Base-by-base conservation (phyloP, 306 rosid genomes). In the Datisca glomerata region DNA sequence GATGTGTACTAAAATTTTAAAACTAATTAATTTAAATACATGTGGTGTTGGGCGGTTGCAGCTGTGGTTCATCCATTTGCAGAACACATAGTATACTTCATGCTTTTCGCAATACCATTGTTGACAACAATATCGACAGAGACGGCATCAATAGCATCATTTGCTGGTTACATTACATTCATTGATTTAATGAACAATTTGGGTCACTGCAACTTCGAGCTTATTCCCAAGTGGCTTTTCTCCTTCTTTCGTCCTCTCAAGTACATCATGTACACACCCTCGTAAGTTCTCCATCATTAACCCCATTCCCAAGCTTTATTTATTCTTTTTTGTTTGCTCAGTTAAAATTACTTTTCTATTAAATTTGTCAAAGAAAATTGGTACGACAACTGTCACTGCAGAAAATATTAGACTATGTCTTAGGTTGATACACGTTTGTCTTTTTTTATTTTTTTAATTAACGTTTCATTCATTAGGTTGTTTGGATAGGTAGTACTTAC, bases 1-100 rank as follows among this genome's bases (percentile, higher is more conserved):
- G n/a, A n/a, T n/a, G n/a, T n/a, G n/a, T n/a, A n/a, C n/a, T n/a
- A n/a, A n/a, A n/a, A n/a, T n/a, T n/a, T n/a, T n/a, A n/a, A n/a
- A n/a, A n/a, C n/a, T n/a, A n/a, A n/a, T n/a, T n/a, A n/a, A n/a
- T n/a, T n/a, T n/a, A n/a, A n/a, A n/a, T n/a, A n/a, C 15, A 2
- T 8, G 5, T 14, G 8, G 17, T 1, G 4, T 8, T 4, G 31
- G 8, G 4, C 7, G 18, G 4, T 23, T 3, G 71, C 80, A 77
- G 93, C 93, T 60, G 84, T 78, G 17, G 57, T 32, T 31, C 92
- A 80, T 38, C 92, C 92, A 63, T 80, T 72, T 31, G 81, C 78
- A 0, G 92, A 75, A 28, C 85, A 59, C 60, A 41, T 80, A 47
- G 49, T 55, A 35, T 75, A 80, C 20, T 75, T 65, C 28, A 0